phyloP scores from a whole-genome alignment of 139 green algal genomes.

The Chlamydomonas sphaeroides region DNA sequence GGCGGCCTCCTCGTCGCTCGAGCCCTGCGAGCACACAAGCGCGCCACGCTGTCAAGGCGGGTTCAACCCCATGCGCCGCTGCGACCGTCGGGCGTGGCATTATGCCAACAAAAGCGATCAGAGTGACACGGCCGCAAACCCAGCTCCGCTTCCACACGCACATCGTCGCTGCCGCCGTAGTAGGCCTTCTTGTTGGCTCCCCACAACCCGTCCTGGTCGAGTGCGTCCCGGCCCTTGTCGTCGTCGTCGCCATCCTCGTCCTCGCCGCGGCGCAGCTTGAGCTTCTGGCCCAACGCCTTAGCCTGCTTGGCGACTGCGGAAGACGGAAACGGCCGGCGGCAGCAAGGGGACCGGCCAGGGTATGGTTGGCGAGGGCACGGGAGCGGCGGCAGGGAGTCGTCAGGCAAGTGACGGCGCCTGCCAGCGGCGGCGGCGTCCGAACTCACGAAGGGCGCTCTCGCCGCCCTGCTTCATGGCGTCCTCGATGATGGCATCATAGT shows the following conservation, averaged over 20 bases:
- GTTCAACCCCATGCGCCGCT: too few species aligned
- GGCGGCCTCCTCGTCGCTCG: conserved; percentile 74
- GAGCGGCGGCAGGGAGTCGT: too few species aligned
- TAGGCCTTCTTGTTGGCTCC: conserved; percentile 79
- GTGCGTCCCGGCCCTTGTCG: conserved; percentile 42
- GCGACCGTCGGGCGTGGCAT: too few species aligned
- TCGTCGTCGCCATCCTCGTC: conserved; percentile 64
- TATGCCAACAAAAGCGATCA: too few species aligned
- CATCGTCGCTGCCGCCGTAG: conserved; percentile 74
- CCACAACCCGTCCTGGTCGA: conserved; percentile 58
- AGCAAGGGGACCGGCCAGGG: too few species aligned
- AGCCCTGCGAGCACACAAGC: conserved; percentile 4
- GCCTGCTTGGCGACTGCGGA: conserved; percentile 78
- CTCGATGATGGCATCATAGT: conserved; percentile 44
- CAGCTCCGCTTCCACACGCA: too few species aligned
- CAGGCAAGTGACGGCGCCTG: too few species aligned
- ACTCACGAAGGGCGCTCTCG: conserved; percentile 49
- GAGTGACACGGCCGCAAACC: too few species aligned
- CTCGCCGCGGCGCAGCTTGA: conserved; percentile 66
- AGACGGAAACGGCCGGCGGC: too few species aligned
- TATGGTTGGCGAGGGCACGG: too few species aligned
- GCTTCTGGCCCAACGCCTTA: conserved; percentile 69
- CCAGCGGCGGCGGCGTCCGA: too few species aligned
- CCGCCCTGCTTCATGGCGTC: conserved; percentile 46
- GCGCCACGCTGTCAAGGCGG: too few species aligned